Base-by-base conservation (phyloP, 2,329 filamentous ascomycete genomes). In the Hymenoscyphus occultus region DNA sequence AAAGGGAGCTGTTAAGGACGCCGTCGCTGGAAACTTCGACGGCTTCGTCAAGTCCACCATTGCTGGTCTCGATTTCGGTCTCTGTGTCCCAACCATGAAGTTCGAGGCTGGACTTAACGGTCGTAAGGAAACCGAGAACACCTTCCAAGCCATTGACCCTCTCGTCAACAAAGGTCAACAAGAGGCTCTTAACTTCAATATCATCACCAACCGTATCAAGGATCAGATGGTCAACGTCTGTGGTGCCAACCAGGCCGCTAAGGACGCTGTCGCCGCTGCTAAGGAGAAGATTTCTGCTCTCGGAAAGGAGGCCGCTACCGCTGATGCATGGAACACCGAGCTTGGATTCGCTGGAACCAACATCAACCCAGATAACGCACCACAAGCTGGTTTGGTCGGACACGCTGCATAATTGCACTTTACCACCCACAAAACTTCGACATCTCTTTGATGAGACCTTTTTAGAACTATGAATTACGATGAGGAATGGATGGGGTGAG, bases 181-280 rank as follows among this genome's bases (percentile, higher is more conserved):
- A 71, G 88, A 90, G 74, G 87, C 87, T 9, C 80, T 90, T 57
- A 90, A 90, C 83, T 87, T 87, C 64, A 84, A 85, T 79, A 90
- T 90, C 80, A 90, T 90, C 80, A 89, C 86, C 75, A 90, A 89
- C 81, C 84, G 86, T 67, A 86, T 90, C 75, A 87, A 85, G 77
- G 87, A 90, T 76, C 86, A 90, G 78, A 81, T 90, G 65, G 82
- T 77, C 73, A 90, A 89, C 77, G 85, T 87, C 45, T 90, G 88
- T 77, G 78, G 80, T 48, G 87, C 87, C 62, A 87, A 86, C 73
- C 80, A 78, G 32, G 86, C 84, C 3, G 88, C 86, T 62, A 80
- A 84, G 69, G 74, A 80, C 13, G 80, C 81, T 5, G 88, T 84
- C 76, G 70, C 75, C 60, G 76, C 77, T 31, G 86, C 86, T 2